These are phyloP conservation scores for Alternaria burnsii DNA, from an alignment of 2,329 filamentous ascomycete species.

Conservation along the genomic window DNA sequence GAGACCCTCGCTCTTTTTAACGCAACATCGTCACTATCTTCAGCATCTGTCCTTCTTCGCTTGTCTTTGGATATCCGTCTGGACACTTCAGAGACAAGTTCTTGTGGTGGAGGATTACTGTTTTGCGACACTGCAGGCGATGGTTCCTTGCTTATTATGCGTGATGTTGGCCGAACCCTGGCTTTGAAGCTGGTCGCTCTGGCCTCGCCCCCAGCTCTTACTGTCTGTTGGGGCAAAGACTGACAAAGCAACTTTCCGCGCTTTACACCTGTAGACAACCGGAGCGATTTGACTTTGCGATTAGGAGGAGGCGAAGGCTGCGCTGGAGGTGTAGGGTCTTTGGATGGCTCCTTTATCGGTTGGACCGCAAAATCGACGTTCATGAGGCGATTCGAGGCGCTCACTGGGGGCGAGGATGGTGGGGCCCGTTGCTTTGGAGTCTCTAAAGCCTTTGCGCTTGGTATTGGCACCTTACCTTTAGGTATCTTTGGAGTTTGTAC, in stretches of 20 bases:
- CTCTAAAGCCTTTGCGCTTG: constrained; percentile 31
- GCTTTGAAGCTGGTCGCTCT: constrained; percentile 2
- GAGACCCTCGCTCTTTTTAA: constrained; percentile 12
- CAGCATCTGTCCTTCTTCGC: constrained; percentile 8
- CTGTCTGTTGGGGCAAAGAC: constrained; percentile 33
- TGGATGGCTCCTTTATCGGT: constrained; percentile 10
- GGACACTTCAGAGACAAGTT: not conserved
- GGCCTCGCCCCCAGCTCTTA: constrained; percentile 11
- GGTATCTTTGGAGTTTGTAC: constrained; percentile 34
- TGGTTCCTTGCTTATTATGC: constrained; percentile 10
- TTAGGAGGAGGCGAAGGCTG: constrained; percentile 19
- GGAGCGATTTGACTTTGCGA: constrained; percentile 47
- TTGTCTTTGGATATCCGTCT: constrained; percentile 11
- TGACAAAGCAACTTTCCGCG: constrained; percentile 57
- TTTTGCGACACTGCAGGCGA: constrained; percentile 11
- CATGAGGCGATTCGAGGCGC: constrained; percentile 47
- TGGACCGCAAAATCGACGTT: constrained; percentile 43
- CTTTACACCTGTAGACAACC: constrained; percentile 50
- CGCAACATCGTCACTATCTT: not conserved
- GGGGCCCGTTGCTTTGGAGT: constrained; percentile 35
- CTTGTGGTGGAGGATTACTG: not conserved
- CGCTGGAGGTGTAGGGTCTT: constrained; percentile 17
- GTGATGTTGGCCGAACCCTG: constrained; percentile 5
- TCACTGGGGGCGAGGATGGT: constrained; percentile 50
- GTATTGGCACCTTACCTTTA: constrained; percentile 36